Base-by-base conservation (phyloP, 306 rosid genomes). In the Medicago lupulina region DNA sequence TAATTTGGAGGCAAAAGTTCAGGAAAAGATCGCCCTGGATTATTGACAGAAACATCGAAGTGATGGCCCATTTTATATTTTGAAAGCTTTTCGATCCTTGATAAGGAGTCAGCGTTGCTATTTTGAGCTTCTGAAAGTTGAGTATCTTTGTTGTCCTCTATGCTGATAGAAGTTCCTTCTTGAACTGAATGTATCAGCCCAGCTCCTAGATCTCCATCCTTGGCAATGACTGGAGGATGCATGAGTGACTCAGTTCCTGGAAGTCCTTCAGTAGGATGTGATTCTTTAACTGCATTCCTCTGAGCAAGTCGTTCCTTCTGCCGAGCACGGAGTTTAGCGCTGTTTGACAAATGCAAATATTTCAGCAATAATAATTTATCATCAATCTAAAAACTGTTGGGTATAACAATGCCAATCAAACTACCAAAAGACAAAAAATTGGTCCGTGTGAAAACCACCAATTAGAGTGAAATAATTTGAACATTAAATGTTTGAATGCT, bases 291-390 rank as follows among this genome's bases (percentile, higher is more conserved):
- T 6, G 81, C 82, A 55, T 86, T 87, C 83, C 87, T 87, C 71
- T n/a, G 86, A 34, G 97, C 90, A 77, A 96, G 88, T 73, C 86
- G 86, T 47, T 89, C 94, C 75, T 92, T 96, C 78, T 90, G 97
- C 79, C 99, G 93, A 73, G 96, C 90, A 68, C 99, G 99, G 67
- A 96, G 99, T 82, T 76, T 96, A 71, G 90, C 84, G 85, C 99
- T 96, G 96, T 82, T 61, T 77, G 80, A 70, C 15, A 67, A 80
- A 77, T 64, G 16, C 21, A 71, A 79, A 78, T 82, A 47, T 60
- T 64, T 70, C 74, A 79, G 76, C 60, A 39, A 23, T 39, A 68
- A 68, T 59, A 75, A 5, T 70, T 64, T 70, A 78, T 41, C 74
- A 70, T 75, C 60, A 50, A 67, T 34, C 62, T 50, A 23, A 66